These are phyloP conservation scores for Conoideocrella luteorostrata DNA, from an alignment of 2,329 filamentous ascomycete species.

Conservation along the genomic window DNA sequence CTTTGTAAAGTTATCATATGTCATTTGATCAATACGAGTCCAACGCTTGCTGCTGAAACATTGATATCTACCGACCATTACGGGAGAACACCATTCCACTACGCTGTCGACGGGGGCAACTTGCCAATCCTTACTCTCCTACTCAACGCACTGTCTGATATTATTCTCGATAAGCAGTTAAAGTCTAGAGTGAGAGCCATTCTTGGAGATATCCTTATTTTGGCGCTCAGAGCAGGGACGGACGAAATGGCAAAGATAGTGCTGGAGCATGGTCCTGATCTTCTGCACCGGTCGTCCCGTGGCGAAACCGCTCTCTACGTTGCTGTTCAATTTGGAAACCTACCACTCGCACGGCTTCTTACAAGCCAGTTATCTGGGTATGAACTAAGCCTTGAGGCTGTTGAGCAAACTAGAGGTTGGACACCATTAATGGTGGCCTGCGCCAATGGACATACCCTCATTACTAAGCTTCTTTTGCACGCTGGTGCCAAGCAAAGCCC, in stretches of 20 bases:
- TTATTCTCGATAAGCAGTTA: neutral
- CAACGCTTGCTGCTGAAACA: neutral
- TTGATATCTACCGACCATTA: neutral
- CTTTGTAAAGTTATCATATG: constrained; percentile 1
- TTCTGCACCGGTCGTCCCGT: constrained; percentile 8
- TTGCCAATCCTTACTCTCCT: neutral
- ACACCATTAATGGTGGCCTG: constrained; percentile 27
- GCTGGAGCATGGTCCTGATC: constrained; percentile 2
- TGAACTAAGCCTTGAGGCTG: constrained; percentile 11
- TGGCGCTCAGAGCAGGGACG: constrained; percentile 2
- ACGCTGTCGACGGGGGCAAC: constrained; percentile 2
- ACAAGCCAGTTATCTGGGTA: constrained; percentile 10
- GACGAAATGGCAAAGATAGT: constrained; percentile 1
- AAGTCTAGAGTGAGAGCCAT: neutral
- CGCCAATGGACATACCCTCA: constrained; percentile 17
- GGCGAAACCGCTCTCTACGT: constrained; percentile 19
- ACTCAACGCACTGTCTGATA: neutral
- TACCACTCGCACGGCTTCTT: constrained; percentile 8
- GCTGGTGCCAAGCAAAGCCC: constrained; percentile 16
- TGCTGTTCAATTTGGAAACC: constrained; percentile 15
- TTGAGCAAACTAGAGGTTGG: constrained; percentile 21
- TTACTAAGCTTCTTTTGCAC: constrained; percentile 21
- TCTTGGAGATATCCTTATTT: constrained; percentile 4
- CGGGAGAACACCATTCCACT: constrained; percentile 6
- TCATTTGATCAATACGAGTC: neutral